Evolutionary conservation across 2,329 filamentous ascomycete genomes (phyloP).

Genomic region (Phyllosticta paracitricarpa): DNA sequence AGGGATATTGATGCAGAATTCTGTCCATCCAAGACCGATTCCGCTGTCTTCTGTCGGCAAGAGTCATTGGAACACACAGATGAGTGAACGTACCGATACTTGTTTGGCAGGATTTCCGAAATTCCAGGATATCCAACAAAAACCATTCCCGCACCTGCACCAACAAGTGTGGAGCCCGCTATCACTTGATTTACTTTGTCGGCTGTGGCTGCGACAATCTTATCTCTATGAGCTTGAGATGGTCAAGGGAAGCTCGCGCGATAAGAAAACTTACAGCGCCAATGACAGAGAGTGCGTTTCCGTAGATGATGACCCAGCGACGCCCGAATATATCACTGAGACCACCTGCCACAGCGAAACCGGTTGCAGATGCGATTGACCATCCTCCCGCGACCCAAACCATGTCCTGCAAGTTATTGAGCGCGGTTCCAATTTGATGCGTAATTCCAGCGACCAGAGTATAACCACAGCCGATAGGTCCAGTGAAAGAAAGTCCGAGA

Average conservation of each 20-base stretch:
- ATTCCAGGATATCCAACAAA: slow-evolving; percentile 12
- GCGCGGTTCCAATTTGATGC: slow-evolving; percentile 13
- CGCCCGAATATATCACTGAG: slow-evolving; percentile 26
- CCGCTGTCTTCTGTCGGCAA: slow-evolving; percentile 12
- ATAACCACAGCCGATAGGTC: slow-evolving; percentile 17
- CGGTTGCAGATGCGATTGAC: slow-evolving; percentile 20
- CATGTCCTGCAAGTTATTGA: slow-evolving; percentile 15
- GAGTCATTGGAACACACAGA: neutral
- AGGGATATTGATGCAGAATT: slow-evolving; percentile 14
- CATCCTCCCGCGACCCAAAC: slow-evolving; percentile 21
- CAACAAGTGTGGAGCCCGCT: slow-evolving; percentile 13
- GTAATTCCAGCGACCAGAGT: slow-evolving; percentile 16
- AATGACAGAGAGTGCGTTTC: slow-evolving; percentile 21
- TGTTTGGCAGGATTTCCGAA: slow-evolving; percentile 17
- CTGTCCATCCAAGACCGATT: slow-evolving; percentile 18
- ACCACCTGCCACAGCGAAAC: slow-evolving; percentile 24
- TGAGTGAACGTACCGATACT: slow-evolving; percentile 11
- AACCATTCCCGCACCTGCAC: neutral
- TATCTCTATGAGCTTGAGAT: slow-evolving; percentile 21
- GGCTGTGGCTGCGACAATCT: slow-evolving; percentile 27
- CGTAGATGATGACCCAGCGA: slow-evolving; percentile 22
- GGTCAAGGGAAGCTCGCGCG: neutral
- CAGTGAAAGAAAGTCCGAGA: slow-evolving; percentile 17
- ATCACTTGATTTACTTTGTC: slow-evolving; percentile 24
- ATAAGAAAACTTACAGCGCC: slow-evolving; percentile 14